phyloP scores from a whole-genome alignment of 495 filamentous ascomycete genomes.

The Trichoderma virens region DNA sequence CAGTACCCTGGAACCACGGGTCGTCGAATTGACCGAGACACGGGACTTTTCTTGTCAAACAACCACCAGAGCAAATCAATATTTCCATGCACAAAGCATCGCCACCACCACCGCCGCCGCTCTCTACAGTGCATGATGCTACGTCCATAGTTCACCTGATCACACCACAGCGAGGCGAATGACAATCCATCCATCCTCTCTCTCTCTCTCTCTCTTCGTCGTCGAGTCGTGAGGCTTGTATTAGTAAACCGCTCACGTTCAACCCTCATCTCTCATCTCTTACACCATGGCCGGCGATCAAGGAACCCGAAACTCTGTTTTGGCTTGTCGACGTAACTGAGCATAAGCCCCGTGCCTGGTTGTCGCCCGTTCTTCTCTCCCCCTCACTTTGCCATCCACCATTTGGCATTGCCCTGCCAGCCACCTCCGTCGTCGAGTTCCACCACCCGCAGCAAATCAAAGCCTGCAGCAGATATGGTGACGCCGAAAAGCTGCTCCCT shows the following conservation, averaged over 20 bases:
- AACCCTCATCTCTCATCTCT: too few species aligned
- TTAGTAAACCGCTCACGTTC: too few species aligned
- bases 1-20: too few species aligned
- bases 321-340: too few species aligned
- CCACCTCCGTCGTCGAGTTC: background rate
- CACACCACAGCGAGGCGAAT: too few species aligned
- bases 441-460: background rate
- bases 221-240: too few species aligned
- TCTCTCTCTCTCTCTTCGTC: too few species aligned
- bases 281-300: too few species aligned
- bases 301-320: too few species aligned
- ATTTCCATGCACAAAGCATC: background rate
- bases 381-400: background rate
- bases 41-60: background rate
- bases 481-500: constrained; percentile 1
- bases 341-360: too few species aligned
- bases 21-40: background rate
- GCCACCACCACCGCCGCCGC: background rate
- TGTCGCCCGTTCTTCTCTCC: background rate
- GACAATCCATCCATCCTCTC: too few species aligned
- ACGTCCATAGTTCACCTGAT: background rate
- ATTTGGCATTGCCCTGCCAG: background rate
- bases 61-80: background rate
- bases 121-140: background rate
- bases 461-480: background rate